These are phyloP conservation scores for Tolypocladium tundrense DNA, from an alignment of 2,329 filamentous ascomycete species.

Conservation along the genomic window DNA sequence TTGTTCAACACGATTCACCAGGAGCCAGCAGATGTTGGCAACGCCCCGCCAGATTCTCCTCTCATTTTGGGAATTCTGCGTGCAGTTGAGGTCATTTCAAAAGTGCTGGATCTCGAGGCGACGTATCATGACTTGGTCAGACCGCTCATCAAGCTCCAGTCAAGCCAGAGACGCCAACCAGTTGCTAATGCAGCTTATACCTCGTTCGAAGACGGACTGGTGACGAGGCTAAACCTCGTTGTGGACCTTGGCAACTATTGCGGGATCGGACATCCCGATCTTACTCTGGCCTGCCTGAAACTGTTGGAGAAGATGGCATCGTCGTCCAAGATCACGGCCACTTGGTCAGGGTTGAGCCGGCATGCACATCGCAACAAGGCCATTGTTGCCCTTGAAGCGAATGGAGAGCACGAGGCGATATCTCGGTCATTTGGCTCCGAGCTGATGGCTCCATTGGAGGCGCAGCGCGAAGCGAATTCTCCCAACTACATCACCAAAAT, in stretches of 20 bases:
- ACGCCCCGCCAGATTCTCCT: constrained; percentile 66
- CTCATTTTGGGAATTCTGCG: constrained; percentile 69
- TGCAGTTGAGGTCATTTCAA: constrained; percentile 74
- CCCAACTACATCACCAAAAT: constrained; percentile 73
- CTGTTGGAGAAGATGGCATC: constrained; percentile 79
- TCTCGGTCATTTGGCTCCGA: constrained; percentile 61
- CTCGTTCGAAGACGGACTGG: constrained; percentile 86
- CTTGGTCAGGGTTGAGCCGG: constrained; percentile 50
- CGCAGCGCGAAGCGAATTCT: constrained; percentile 58
- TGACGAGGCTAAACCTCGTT: constrained; percentile 69
- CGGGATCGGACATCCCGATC: constrained; percentile 68
- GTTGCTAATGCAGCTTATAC: constrained; percentile 62
- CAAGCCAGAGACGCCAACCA: constrained; percentile 44
- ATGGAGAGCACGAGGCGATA: constrained; percentile 72
- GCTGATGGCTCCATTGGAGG: constrained; percentile 58
- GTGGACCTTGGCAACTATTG: constrained; percentile 81
- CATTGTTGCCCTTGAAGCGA: constrained; percentile 76
- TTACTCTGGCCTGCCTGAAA: constrained; percentile 71
- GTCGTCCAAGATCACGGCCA: constrained; percentile 68
- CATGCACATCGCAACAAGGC: constrained; percentile 68
- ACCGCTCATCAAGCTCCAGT: constrained; percentile 61
- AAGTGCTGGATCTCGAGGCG: constrained; percentile 75
- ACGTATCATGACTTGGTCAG: constrained; percentile 87
- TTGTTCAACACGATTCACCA: constrained; percentile 74
- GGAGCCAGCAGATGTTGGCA: constrained; percentile 60